Conservation (phyloP, 306 rosid species). For the Malus fusca region DNA sequence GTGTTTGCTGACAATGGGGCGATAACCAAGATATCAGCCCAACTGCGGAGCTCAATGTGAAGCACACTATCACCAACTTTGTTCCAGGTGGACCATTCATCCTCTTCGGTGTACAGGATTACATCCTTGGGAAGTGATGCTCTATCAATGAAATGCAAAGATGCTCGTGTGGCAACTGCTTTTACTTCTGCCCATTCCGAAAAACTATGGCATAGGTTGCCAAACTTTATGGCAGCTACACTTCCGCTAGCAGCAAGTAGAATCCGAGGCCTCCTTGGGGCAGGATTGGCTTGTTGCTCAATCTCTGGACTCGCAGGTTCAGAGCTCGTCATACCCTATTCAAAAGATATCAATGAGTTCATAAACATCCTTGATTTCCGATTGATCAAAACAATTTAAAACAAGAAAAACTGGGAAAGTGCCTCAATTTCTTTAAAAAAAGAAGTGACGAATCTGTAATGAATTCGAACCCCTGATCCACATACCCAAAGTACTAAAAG, state of each 20-base stretch:
- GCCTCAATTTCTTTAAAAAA: not conserved
- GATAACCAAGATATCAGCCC: slow-evolving; percentile 89
- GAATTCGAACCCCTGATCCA: not conserved
- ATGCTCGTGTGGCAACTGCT: slow-evolving; percentile 54
- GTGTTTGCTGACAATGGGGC: slow-evolving; percentile 90
- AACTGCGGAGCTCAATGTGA: slow-evolving; percentile 67
- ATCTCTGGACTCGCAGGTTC: slow-evolving; percentile 31
- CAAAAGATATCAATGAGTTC: slow-evolving; percentile 11
- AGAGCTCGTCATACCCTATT: slow-evolving; percentile 42
- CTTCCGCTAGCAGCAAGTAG: slow-evolving; percentile 81
- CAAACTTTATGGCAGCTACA: slow-evolving; percentile 60
- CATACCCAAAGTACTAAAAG: not conserved
- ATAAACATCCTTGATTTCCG: slow-evolving; percentile 4
- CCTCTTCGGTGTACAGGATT: slow-evolving; percentile 36
- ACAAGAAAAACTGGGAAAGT: not conserved
- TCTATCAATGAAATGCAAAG: slow-evolving; percentile 50
- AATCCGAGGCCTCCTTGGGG: slow-evolving; percentile 63
- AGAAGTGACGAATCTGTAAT: not conserved
- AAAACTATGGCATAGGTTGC: slow-evolving; percentile 43
- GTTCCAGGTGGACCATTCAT: slow-evolving; percentile 64
- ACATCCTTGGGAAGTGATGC: slow-evolving; percentile 41
- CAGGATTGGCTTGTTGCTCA: slow-evolving; percentile 23
- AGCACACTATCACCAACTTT: slow-evolving; percentile 57
- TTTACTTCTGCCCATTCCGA: slow-evolving; percentile 71
- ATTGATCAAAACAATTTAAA: not conserved